Evolutionary conservation across 1,284 basidiomycete species (phyloP).

Genomic region (Papiliotrema nemorosa): DNA sequence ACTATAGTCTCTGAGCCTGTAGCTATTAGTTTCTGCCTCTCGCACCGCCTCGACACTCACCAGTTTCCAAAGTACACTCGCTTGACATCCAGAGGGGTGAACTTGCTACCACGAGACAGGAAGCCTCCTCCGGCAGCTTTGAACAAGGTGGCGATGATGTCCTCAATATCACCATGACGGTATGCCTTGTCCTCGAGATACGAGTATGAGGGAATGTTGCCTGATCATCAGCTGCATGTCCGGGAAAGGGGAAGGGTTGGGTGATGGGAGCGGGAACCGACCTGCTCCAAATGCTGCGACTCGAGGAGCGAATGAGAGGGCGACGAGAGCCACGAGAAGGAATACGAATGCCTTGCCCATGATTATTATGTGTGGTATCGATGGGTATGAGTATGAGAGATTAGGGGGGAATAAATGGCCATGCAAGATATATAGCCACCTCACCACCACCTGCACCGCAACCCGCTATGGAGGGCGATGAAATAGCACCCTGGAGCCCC

Average conservation of each 20-base stretch:
- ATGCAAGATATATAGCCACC: too few relatives aligned
- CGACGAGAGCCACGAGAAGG: conserved; percentile 36
- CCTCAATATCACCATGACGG: conserved; percentile 78
- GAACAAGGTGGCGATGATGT: conserved; percentile 38
- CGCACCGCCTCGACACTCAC: neutral
- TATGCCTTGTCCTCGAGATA: conserved; percentile 63
- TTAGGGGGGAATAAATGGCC: neutral
- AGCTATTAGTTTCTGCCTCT: conserved; percentile 53
- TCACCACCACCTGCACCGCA: too few relatives aligned
- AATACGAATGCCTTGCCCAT: conserved; percentile 29
- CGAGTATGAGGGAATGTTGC: conserved; percentile 48
- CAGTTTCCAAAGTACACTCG: conserved; percentile 36
- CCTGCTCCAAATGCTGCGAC: conserved; percentile 47
- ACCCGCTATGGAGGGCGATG: too few relatives aligned
- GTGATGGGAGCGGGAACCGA: conserved; percentile 9
- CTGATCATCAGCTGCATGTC: conserved; percentile 9
- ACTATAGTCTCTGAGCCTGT: conserved; percentile 68
- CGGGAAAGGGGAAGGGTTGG: neutral
- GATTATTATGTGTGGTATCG: neutral
- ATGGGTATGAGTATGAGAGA: neutral
- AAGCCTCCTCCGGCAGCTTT: conserved; percentile 63
- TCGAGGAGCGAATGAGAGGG: conserved; percentile 41
- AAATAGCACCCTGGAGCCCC: too few relatives aligned
- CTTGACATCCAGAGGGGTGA: conserved; percentile 52
- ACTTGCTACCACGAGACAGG: conserved; percentile 67